Conservation (phyloP, 768 basidiomycete species). For the Tephrocybe rancida region DNA sequence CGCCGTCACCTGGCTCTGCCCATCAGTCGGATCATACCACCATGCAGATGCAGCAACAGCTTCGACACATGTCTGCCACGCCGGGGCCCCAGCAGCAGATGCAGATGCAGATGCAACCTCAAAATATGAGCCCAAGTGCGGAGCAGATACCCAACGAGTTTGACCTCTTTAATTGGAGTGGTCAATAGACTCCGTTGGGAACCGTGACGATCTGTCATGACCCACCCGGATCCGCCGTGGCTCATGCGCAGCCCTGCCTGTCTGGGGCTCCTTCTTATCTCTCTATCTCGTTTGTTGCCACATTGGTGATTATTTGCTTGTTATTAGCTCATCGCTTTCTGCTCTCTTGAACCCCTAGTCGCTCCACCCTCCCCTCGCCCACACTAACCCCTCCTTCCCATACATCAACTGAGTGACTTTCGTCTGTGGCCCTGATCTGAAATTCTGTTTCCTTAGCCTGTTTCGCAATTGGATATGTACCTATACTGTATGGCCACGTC, state of each 20-base stretch:
- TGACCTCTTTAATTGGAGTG: conserved; percentile 63
- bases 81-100: conserved; percentile 41
- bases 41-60: conserved; percentile 23
- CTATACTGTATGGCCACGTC: conserved; percentile 27
- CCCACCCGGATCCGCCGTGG: not conserved
- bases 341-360: conserved; percentile 25
- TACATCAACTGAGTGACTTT: not conserved
- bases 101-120: conserved; percentile 33
- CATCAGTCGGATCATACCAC: conserved; percentile 29
- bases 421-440: not conserved
- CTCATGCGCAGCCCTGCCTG: not conserved
- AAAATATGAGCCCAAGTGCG: conserved; percentile 28
- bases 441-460: not conserved
- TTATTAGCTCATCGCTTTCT: conserved; percentile 22
- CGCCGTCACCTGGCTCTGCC: conserved; percentile 32
- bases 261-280: conserved; percentile 8
- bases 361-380: not conserved
- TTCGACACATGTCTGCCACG: conserved; percentile 55
- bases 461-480: conserved; percentile 24
- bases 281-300: conserved; percentile 24
- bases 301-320: conserved; percentile 22
- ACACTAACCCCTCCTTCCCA: not conserved
- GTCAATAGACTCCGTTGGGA: conserved; percentile 24
- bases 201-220: conserved; percentile 2
- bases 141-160: conserved; percentile 52